Conservation (phyloP, 352 stramenopile genomes). For the Phytopythium sindhum region DNA sequence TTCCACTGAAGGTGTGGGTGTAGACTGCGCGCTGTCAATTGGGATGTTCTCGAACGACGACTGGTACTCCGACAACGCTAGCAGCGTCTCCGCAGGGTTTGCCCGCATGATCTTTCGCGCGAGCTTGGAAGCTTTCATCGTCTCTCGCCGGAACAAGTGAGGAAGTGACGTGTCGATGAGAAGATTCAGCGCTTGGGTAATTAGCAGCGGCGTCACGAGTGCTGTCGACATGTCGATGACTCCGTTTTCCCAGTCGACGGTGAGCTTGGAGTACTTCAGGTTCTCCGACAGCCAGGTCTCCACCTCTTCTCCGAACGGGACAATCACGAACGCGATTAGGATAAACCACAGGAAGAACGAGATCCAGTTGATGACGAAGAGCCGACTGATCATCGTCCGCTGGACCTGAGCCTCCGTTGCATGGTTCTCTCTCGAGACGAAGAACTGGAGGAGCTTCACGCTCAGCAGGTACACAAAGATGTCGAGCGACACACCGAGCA, state of each 20-base stretch:
- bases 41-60: conserved; percentile 73
- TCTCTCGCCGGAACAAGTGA: conserved; percentile 57
- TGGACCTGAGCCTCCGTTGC: conserved; percentile 79
- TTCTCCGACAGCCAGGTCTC: conserved; percentile 78
- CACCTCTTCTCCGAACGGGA: conserved; percentile 77
- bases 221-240: conserved; percentile 88
- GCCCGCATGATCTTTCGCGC: conserved; percentile 79
- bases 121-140: conserved; percentile 67
- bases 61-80: conserved; percentile 80
- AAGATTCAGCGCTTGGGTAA: conserved; percentile 83
- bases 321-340: conserved; percentile 84
- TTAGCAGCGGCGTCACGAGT: conserved; percentile 79
- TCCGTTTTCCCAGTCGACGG: conserved; percentile 77
- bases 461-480: conserved; percentile 82
- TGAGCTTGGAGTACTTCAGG: conserved; percentile 79
- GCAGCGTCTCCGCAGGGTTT: conserved; percentile 75
- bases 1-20: conserved; percentile 32
- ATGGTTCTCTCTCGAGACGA: conserved; percentile 82
- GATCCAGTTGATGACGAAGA: conserved; percentile 90
- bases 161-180: conserved; percentile 81
- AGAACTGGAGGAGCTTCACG: conserved; percentile 81
- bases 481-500: conserved; percentile 81
- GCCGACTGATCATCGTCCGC: conserved; percentile 78
- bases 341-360: conserved; percentile 91
- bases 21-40: conserved; percentile 21